These are phyloP conservation scores for Cladophialophora bantiana DNA, from an alignment of 2,329 filamentous ascomycete genomes.

Conservation along the genomic window DNA sequence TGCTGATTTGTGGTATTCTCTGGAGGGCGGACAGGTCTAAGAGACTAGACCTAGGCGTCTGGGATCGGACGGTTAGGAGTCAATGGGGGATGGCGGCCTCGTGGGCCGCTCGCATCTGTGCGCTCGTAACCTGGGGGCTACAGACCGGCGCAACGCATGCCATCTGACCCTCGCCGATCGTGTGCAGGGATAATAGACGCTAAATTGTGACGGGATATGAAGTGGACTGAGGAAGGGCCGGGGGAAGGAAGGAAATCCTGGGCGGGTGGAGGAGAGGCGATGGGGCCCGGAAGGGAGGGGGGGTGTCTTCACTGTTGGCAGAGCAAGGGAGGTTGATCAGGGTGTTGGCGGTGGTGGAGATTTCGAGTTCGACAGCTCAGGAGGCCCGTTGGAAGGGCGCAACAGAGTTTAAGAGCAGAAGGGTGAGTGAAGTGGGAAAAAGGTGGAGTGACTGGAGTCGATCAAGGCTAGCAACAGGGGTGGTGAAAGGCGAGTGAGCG, in stretches of 20 bases:
- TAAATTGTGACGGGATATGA: slow-evolving; percentile 16
- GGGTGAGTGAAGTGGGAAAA: not conserved
- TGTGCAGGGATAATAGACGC: slow-evolving; percentile 17
- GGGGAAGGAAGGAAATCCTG: slow-evolving; percentile 8
- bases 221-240: slow-evolving; percentile 8
- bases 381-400: not conserved
- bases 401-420: not conserved
- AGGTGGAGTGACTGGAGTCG: slow-evolving; percentile 4
- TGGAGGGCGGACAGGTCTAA: not conserved
- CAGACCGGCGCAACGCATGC: slow-evolving; percentile 24
- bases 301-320: too few relatives aligned
- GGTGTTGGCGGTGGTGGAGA: slow-evolving; percentile 3
- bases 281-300: not conserved
- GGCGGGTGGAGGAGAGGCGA: not conserved
- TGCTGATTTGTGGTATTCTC: slow-evolving; percentile 7
- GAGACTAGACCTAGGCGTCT: slow-evolving; percentile 4
- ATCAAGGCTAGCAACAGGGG: not conserved
- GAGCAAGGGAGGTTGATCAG: slow-evolving; percentile 8
- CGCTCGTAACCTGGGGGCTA: slow-evolving; percentile 5
- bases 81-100: slow-evolving; percentile 28
- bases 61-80: slow-evolving; percentile 3
- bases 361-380: slow-evolving; percentile 4
- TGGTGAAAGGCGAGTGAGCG: not conserved
- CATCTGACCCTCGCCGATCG: slow-evolving; percentile 31
- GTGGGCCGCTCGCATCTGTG: slow-evolving; percentile 19